Percentiles rank a stretch among this genome's conserved stretches.
Conservation (phyloP, 139 green algal genomes). For the Diplosphaera chodatii region DNA sequence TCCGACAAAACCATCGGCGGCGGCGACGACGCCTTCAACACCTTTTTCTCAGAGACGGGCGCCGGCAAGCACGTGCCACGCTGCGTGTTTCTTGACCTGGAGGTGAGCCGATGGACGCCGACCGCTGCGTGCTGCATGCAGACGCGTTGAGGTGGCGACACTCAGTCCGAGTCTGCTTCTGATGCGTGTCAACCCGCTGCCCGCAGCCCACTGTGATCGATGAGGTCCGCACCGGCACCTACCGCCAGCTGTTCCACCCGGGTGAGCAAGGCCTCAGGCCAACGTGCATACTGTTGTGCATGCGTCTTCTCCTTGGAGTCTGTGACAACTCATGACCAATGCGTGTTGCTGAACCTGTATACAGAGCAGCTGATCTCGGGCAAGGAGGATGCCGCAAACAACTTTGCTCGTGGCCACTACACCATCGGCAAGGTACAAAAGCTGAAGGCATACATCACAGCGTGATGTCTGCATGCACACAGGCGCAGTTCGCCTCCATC, state of each 20-base stretch:
- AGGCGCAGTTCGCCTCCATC: too few species aligned
- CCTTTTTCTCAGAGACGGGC: constrained; percentile 95
- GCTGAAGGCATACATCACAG: too few species aligned
- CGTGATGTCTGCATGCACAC: too few species aligned
- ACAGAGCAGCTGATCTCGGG: constrained; percentile 93
- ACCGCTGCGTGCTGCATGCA: too few species aligned
- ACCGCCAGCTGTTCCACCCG: constrained; percentile 96
- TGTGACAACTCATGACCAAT: too few species aligned
- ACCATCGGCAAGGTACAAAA: constrained; percentile 26
- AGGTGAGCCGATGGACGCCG: constrained; percentile 30
- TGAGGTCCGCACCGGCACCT: constrained; percentile 92
- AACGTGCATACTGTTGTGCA: not conserved
- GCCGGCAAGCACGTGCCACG: constrained; percentile 92
- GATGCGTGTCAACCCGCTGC: not conserved
- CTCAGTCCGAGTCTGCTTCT: too few species aligned
- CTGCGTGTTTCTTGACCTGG: constrained; percentile 92
- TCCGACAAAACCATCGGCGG: constrained; percentile 88
- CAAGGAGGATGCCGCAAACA: constrained; percentile 90
- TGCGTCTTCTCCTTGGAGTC: too few species aligned
- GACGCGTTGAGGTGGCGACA: too few species aligned
- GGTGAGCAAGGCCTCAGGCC: not conserved
- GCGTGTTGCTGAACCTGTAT: not conserved
- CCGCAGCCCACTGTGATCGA: constrained; percentile 87
- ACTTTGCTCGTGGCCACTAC: constrained; percentile 86
- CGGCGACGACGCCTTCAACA: constrained; percentile 90